These are phyloP conservation scores for Suillus subalutaceus DNA, from an alignment of 768 basidiomycete genomes.

Conservation along the genomic window DNA sequence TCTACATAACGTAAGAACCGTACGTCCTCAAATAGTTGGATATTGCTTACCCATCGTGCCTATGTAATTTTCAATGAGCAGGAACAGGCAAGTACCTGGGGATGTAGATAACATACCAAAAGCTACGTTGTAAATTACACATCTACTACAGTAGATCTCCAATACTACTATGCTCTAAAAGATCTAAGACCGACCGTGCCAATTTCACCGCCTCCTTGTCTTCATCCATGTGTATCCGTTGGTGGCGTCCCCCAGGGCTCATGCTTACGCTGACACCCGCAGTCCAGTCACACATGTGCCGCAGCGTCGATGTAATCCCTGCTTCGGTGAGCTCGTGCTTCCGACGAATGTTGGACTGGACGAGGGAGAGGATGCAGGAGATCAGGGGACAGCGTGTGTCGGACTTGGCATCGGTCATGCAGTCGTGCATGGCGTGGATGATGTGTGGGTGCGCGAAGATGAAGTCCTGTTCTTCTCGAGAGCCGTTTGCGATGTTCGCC, in stretches of 20 bases:
- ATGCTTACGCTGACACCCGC: slow-evolving; percentile 24
- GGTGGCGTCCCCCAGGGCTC: slow-evolving; percentile 35
- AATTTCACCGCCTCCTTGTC: slow-evolving; percentile 61
- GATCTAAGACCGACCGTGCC: slow-evolving; percentile 60
- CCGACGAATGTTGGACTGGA: slow-evolving; percentile 40
- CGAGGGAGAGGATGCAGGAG: slow-evolving; percentile 59
- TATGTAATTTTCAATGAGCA: neutral
- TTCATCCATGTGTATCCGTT: slow-evolving; percentile 52
- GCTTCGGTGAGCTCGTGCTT: slow-evolving; percentile 44
- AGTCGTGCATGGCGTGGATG: slow-evolving; percentile 54
- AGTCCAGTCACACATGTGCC: slow-evolving; percentile 45
- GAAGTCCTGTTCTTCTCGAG: slow-evolving; percentile 47
- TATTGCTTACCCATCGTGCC: neutral
- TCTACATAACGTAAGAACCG: neutral
- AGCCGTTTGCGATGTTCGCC: slow-evolving; percentile 71
- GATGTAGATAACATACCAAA: neutral
- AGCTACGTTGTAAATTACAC: neutral
- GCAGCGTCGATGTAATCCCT: slow-evolving; percentile 47
- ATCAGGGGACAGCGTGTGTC: slow-evolving; percentile 65
- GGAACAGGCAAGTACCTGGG: neutral
- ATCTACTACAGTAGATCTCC: slow-evolving; percentile 22
- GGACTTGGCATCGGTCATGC: slow-evolving; percentile 60
- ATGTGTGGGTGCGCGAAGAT: slow-evolving; percentile 57
- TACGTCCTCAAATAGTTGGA: neutral
- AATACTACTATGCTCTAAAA: slow-evolving; percentile 38